These are phyloP conservation scores for Colletotrichum tofieldiae DNA, from an alignment of 2,329 filamentous ascomycete genomes.

Conservation along the genomic window DNA sequence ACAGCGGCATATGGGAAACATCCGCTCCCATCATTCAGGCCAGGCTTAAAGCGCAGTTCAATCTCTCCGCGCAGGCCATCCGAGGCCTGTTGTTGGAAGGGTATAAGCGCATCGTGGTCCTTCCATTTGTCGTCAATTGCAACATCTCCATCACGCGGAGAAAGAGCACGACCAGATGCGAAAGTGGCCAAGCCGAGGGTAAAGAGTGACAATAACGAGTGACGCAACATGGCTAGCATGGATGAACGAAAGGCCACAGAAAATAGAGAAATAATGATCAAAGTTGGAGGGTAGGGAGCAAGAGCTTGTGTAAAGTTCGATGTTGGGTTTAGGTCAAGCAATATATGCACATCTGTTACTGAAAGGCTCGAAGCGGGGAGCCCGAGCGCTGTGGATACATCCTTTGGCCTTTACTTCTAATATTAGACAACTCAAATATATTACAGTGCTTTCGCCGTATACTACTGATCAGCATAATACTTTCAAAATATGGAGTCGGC, in stretches of 20 bases:
- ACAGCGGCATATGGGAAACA: constrained; percentile 24
- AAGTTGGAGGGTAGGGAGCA: not conserved
- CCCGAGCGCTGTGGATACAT: too few relatives aligned
- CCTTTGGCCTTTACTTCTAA: not conserved
- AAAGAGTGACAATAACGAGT: constrained; percentile 9
- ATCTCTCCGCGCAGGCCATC: not conserved
- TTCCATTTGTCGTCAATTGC: not conserved
- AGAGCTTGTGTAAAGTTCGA: not conserved
- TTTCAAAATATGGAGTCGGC: not conserved
- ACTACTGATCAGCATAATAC: not conserved
- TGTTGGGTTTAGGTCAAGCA: not conserved
- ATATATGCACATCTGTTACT: too few relatives aligned
- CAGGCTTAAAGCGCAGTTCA: constrained; percentile 18
- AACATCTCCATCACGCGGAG: not conserved
- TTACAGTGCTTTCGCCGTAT: not conserved
- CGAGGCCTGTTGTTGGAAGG: not conserved
- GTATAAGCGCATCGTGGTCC: not conserved
- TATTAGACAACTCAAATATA: not conserved
- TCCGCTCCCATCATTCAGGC: not conserved
- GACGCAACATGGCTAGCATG: not conserved
- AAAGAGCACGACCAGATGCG: not conserved
- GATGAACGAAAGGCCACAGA: not conserved
- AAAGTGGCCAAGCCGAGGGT: not conserved
- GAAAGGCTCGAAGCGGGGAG: too few relatives aligned
- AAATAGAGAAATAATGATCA: too few relatives aligned